Base-by-base conservation (phyloP, 2,329 filamentous ascomycete genomes). In the Fusarium dlaminii region DNA sequence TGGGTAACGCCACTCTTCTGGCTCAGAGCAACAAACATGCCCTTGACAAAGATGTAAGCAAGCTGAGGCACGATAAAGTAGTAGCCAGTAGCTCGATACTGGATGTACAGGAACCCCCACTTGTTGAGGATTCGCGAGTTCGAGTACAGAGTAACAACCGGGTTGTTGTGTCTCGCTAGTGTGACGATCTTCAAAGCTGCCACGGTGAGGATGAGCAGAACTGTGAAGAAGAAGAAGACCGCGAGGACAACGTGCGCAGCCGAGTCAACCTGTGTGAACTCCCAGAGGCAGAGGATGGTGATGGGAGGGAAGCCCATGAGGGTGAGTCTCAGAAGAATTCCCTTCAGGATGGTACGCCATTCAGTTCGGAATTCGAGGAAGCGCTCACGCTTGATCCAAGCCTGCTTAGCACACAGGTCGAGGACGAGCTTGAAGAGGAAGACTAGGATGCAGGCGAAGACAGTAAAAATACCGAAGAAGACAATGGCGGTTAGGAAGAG, bases 51-150 rank as follows among this genome's bases (percentile, higher is more conserved):
- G 36, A 92, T 90, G 82, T 98, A 97, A 52, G 84, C 84, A 63
- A 98, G 86, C 60, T 92, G 84, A 0, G 94, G 94, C 34, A 96
- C 89, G 76, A 98, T 93, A 82, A 96, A 98, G 86, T 96, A 98
- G 88, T 98, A 98, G 43, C 94, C 94, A 3, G 95, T 96, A 34
- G 96, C 96, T 79, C 96, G 93, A 88, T 97, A 98, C 82, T 97
- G 95, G 34, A 98, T 94, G 81, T 98, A 98, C 73, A 98, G 89
- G 86, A 98, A 98, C 22, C 96, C 96, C 95, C 95, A 98, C 84
- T 97, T 97, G 89, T 98, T 98, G 73, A 98, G 89, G 58, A 93
- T 92, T 68, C 93, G 89, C 15, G 95, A 94, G 79, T 98, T 94
- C 4, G 95, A 98, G 85, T 97, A 98, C 66, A 98, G 90, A 77